Percentiles rank a stretch among this genome's conserved stretches.
Evolutionary conservation across 768 basidiomycete species (phyloP).

Genomic region (Strobilomyces dryophilus): DNA sequence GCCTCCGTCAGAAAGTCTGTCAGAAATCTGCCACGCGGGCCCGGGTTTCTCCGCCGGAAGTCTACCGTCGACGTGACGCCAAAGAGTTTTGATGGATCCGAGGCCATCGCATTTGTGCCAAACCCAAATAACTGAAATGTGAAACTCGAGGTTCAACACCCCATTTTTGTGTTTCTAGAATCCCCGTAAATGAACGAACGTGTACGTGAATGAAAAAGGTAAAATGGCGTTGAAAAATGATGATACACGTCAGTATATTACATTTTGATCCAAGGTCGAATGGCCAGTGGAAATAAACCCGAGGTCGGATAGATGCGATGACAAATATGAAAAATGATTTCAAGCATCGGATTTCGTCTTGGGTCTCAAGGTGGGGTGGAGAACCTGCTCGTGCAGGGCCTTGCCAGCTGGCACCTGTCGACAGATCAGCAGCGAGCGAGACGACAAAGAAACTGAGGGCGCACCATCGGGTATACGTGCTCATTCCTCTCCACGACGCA

Average conservation of each 20-base stretch:
- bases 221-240: conserved; percentile 7
- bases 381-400: conserved; percentile 86
- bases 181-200: not conserved
- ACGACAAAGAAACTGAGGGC: conserved; percentile 11
- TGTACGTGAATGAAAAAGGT: not conserved
- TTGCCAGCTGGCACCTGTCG: conserved; percentile 84
- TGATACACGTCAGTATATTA: conserved; percentile 27
- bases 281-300: not conserved
- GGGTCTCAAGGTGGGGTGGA: conserved; percentile 55
- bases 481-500: conserved; percentile 80
- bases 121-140: conserved; percentile 2
- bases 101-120: conserved; percentile 3
- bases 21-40: not conserved
- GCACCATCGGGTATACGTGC: conserved; percentile 89
- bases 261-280: conserved; percentile 6
- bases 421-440: not conserved
- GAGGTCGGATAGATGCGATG: not conserved
- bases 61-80: not conserved
- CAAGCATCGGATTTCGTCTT: conserved; percentile 26
- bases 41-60: too few species aligned
- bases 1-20: not conserved
- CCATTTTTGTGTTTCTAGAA: conserved; percentile 19
- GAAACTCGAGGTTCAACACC: conserved; percentile 18
- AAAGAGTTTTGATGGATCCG: too few species aligned
- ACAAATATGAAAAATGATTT: not conserved